Conservation (phyloP, 768 basidiomycete species). For the Polyporus arcularius region DNA sequence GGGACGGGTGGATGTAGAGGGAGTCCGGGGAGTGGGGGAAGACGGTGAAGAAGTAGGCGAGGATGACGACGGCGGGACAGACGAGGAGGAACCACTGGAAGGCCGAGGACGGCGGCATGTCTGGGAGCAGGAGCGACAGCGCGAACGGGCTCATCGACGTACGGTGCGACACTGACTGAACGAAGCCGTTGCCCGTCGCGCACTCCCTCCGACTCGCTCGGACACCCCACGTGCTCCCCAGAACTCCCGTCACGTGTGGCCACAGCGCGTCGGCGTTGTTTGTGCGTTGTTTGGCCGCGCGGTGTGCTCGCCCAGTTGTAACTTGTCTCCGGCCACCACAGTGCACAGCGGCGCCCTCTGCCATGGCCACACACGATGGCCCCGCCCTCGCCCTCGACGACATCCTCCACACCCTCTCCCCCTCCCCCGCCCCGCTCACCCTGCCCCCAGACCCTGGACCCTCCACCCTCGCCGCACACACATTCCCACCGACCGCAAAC, state of each 20-base stretch:
- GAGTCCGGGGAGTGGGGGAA: conserved; percentile 64
- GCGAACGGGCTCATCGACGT: conserved; percentile 8
- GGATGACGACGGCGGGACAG: conserved; percentile 60
- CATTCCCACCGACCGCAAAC: conserved; percentile 1
- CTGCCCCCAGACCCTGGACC: conserved; percentile 2
- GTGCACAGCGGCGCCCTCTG: not conserved
- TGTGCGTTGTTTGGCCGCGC: conserved; percentile 14
- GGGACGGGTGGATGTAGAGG: conserved; percentile 53
- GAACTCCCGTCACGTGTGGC: conserved; percentile 22
- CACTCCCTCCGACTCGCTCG: conserved; percentile 6
- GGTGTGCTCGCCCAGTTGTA: not conserved
- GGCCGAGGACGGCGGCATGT: conserved; percentile 28
- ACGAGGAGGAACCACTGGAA: conserved; percentile 52
- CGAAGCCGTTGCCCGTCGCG: too few species aligned
- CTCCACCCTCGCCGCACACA: not conserved
- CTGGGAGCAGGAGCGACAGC: conserved; percentile 7
- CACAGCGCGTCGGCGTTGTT: conserved; percentile 23
- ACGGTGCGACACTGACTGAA: not conserved
- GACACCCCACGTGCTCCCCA: conserved; percentile 2
- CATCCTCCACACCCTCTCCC: conserved; percentile 54
- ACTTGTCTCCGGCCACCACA: not conserved
- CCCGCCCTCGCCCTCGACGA: conserved; percentile 54
- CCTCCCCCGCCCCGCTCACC: conserved; percentile 43
- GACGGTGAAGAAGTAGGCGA: conserved; percentile 60
- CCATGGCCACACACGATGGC: conserved; percentile 31